A percentile compares a stretch with the other conserved stretches of the same genome.
phyloP scores from a whole-genome alignment of 2,329 filamentous ascomycete species.

The Pseudogymnoascus sp. region DNA sequence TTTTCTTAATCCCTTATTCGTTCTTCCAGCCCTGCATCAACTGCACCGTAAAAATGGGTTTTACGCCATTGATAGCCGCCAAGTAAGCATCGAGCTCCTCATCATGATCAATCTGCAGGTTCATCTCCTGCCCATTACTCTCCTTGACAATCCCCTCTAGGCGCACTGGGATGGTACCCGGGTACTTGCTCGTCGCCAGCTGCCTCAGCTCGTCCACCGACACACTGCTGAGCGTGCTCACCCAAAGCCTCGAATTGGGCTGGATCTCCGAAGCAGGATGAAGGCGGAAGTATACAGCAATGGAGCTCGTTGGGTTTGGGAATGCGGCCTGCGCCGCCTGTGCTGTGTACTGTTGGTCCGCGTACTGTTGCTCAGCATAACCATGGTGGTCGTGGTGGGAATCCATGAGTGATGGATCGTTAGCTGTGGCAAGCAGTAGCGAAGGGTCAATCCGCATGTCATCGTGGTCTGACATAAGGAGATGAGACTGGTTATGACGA shows the following conservation, averaged over 20 bases:
- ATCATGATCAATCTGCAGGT: slow-evolving; percentile 60
- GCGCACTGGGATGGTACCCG: slow-evolving; percentile 49
- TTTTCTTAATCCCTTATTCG: background rate
- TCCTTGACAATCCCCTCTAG: slow-evolving; percentile 62
- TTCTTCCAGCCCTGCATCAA: slow-evolving; percentile 27
- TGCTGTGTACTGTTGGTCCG: slow-evolving; percentile 30
- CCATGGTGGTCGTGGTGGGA: slow-evolving; percentile 30
- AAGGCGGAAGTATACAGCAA: slow-evolving; percentile 63
- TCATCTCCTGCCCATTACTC: slow-evolving; percentile 47
- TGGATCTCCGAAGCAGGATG: slow-evolving; percentile 55
- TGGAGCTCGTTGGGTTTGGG: slow-evolving; percentile 29
- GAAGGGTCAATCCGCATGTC: slow-evolving; percentile 59
- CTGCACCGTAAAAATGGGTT: slow-evolving; percentile 28
- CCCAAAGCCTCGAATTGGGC: slow-evolving; percentile 51
- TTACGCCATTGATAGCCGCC: slow-evolving; percentile 39
- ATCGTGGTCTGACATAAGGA: slow-evolving; percentile 32
- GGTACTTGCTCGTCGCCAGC: slow-evolving; percentile 54
- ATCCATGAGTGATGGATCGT: slow-evolving; percentile 28
- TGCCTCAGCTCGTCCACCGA: slow-evolving; percentile 57
- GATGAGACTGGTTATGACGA: slow-evolving; percentile 13
- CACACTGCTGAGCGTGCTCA: slow-evolving; percentile 49
- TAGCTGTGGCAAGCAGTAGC: slow-evolving; percentile 47
- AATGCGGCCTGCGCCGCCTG: slow-evolving; percentile 35
- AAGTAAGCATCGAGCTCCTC: slow-evolving; percentile 68
- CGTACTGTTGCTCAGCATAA: slow-evolving; percentile 21